Evolutionary conservation across 495 filamentous ascomycete species (phyloP), one percentile per base, ranked within the genome.

Genomic region (Neurospora sp.): DNA sequence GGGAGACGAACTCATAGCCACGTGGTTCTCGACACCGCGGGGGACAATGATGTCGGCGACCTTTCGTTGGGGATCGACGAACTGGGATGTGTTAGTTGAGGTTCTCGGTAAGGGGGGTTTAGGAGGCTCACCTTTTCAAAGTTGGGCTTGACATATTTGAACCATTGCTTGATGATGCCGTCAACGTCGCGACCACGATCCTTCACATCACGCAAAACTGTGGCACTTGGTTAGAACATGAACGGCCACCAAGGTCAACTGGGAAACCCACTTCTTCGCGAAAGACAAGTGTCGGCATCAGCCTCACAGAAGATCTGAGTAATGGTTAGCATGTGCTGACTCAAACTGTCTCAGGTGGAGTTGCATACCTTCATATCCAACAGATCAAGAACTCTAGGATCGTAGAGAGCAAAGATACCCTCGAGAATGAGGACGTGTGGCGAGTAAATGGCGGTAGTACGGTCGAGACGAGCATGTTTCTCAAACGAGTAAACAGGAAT

Each of bases 111-210:
- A 27, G 27, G 27, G 2, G 27, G 27, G 2, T 27, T 27, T 27
- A 27, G 2, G 2, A 27, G 1, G 54, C 76, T 72, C 79, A 82
- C 85, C 79, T 85, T 86, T 72, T 94, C 92, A 76, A 94, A 98
- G 73, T 97, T 98, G 5, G 96, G 96, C 82, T 99, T 99, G 9
- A 99, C 96, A 81, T 91, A 99, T 42, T 81, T 81, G 79, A 97
- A 97, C 96, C 96, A 99, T 82, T 99, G 96, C 81, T 98, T 98
- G 78, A 98, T 94, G 78, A 94, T 94, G 46, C 96, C 96, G 75
- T 97, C 93, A 72, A 98, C 90, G 73, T 96, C 93, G 71, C 94
- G 86, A 9, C 93, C 93, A 76, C 94, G 87, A 76, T 96, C 92
- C 75, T 86, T 87, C 18, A 97, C 92, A 83, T 98, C 94, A 76